Percentiles rank a stretch among this genome's conserved stretches.
Conservation (phyloP, 129 eudicot species). For the Smallanthus sonchifolius region DNA sequence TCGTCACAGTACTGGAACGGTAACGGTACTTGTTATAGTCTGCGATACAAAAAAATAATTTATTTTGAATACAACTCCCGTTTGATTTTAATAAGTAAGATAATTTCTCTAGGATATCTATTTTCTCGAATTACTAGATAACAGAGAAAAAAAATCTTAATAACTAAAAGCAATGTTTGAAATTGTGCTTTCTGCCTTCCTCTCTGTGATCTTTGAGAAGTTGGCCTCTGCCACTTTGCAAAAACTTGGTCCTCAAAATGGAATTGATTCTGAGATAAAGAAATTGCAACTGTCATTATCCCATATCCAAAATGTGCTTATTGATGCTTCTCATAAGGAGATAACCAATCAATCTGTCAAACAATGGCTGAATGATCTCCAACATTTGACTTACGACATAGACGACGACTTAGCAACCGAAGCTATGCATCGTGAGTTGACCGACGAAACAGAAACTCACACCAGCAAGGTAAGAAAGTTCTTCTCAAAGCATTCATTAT, state of each 20-base stretch:
- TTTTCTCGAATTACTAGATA: too few species aligned
- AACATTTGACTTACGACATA: background rate
- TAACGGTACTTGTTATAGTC: too few species aligned
- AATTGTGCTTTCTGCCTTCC: background rate
- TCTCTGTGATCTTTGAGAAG: background rate
- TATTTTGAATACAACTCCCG: too few species aligned
- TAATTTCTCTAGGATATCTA: too few species aligned
- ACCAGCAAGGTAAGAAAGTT: background rate
- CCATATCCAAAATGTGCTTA: background rate
- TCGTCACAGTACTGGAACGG: too few species aligned
- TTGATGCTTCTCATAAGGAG: background rate
- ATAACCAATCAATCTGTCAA: background rate
- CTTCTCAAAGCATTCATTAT: background rate
- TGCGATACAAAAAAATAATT: too few species aligned
- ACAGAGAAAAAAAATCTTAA: too few species aligned
- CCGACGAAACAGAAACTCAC: background rate
- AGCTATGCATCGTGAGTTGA: background rate
- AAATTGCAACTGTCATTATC: too few species aligned
- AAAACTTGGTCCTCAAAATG: background rate
- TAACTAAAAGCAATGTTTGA: conserved; percentile 5
- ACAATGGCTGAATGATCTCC: background rate
- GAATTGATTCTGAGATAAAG: background rate
- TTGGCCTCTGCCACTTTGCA: background rate
- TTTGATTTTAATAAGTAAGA: too few species aligned
- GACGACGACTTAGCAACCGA: background rate